Evolutionary conservation across 306 rosid genomes (phyloP), one percentile per base, ranked within the genome.

Genomic region (Betula pendula): DNA sequence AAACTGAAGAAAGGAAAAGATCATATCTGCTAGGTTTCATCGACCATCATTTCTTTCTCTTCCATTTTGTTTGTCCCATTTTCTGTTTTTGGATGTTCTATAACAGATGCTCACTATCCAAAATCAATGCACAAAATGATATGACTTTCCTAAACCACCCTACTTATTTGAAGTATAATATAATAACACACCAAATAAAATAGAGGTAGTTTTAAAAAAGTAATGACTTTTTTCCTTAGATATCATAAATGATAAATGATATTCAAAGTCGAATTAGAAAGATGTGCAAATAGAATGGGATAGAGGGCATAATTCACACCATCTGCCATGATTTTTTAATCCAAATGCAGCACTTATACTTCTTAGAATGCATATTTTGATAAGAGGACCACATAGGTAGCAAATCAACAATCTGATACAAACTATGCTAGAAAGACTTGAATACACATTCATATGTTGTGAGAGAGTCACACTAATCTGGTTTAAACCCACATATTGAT

Each of bases 21-120:
- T 79, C 77, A 31, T 62, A 55, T 25, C 79, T 65, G 81, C 72
- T 79, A 42, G 84, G 71, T 40, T 76, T 85, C 79, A 73, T 76
- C 80, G 20, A 76, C 22, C 73, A 43, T 60, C 73, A 75, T 68
- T 77, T 74, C 63, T 10, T 56, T 20, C 13, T 56, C 65, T 24
- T 56, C 33, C 65, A 56, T 24, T 56, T 56, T 56, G 13, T 10
- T 25, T 56, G 6, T 12, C 42, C 42, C 5, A 38, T 38, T 5
- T 5, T 24, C 65, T 24, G 1, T 11, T 29, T 27, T 29, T 29
- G 6, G 42, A 60, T 14, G 42, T 29, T 29, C 40, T 14, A 15
- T 5, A 60, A 60, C 9, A 7, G 40, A 27, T 14, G 38, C 25
- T 6, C 67, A 13, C 15, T 58, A 22, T 55, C 62, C 5, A 55